Conservation (phyloP, 2,329 filamentous ascomycete species). For the Fusarium staphyleae region DNA sequence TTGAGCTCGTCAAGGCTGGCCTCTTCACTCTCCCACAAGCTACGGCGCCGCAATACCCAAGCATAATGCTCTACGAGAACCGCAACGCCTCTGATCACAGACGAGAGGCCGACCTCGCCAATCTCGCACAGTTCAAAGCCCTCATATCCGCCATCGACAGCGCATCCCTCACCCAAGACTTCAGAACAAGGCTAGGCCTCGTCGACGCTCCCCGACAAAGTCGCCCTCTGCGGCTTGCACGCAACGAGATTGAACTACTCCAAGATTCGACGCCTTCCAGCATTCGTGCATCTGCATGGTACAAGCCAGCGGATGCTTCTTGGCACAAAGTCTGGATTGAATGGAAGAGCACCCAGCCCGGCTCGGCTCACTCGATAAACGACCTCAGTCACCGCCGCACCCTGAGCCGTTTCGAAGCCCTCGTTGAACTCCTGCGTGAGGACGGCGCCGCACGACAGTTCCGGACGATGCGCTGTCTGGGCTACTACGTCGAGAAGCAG, state of each 20-base stretch:
- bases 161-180: not conserved
- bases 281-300: not conserved
- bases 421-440: not conserved
- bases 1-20: not conserved
- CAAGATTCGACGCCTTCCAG: not conserved
- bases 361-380: not conserved
- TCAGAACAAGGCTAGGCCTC: not conserved
- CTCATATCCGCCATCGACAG: conserved; percentile 2
- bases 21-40: not conserved
- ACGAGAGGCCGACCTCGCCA: not conserved
- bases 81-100: not conserved
- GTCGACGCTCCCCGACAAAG: not conserved
- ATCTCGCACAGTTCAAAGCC: conserved; percentile 2
- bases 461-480: conserved; percentile 1
- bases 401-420: not conserved
- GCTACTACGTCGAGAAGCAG: not conserved
- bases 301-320: not conserved
- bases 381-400: not conserved
- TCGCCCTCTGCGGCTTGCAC: not conserved
- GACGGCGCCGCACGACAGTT: not conserved
- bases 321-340: conserved; percentile 4
- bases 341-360: not conserved
- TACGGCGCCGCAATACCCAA: not conserved
- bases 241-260: not conserved
- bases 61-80: not conserved